These are phyloP conservation scores for Globisporangium uncinulatum DNA, from an alignment of 352 stramenopile genomes.

Conservation along the genomic window DNA sequence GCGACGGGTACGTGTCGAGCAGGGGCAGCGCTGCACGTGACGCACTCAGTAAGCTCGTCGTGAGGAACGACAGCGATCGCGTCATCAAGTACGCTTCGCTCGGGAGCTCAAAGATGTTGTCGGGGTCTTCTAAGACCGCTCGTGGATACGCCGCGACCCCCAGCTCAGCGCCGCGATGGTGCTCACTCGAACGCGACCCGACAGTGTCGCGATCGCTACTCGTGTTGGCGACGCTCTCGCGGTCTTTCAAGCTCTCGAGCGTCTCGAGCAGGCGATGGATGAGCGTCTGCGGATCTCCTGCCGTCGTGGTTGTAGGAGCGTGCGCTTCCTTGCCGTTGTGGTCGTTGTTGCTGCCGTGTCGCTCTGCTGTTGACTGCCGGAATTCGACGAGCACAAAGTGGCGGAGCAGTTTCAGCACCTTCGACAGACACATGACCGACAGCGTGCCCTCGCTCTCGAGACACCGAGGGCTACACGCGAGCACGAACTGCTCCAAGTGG, in stretches of 20 bases:
- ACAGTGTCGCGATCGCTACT: no score
- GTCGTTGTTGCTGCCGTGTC: background rate
- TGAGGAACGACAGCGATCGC: conserved; percentile 41
- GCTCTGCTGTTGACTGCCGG: conserved; percentile 12
- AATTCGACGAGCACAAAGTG: conserved; percentile 62
- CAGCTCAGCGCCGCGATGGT: conserved; percentile 12
- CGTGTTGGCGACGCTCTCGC: conserved; percentile 9
- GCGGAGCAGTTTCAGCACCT: conserved; percentile 62
- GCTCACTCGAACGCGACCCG: background rate
- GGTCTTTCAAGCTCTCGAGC: conserved; percentile 26
- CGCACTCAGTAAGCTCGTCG: conserved; percentile 27
- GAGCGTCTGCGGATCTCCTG: conserved; percentile 20
- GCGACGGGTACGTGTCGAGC: conserved; percentile 28
- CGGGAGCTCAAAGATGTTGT: conserved; percentile 43
- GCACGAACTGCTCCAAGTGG: conserved; percentile 52
- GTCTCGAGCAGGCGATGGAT: conserved; percentile 39
- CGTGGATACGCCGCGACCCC: conserved; percentile 27
- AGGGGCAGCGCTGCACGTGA: conserved; percentile 25
- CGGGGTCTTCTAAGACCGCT: conserved; percentile 33
- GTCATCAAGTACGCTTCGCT: conserved; percentile 56
- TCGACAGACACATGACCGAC: conserved; percentile 58
- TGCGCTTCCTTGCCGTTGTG: conserved; percentile 22
- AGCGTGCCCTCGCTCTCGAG: conserved; percentile 39
- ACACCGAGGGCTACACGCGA: conserved; percentile 27
- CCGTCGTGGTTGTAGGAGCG: conserved; percentile 1